Evolutionary conservation across 164 flowering plant species (phyloP).

Genomic region (Nelumbo lutea): DNA sequence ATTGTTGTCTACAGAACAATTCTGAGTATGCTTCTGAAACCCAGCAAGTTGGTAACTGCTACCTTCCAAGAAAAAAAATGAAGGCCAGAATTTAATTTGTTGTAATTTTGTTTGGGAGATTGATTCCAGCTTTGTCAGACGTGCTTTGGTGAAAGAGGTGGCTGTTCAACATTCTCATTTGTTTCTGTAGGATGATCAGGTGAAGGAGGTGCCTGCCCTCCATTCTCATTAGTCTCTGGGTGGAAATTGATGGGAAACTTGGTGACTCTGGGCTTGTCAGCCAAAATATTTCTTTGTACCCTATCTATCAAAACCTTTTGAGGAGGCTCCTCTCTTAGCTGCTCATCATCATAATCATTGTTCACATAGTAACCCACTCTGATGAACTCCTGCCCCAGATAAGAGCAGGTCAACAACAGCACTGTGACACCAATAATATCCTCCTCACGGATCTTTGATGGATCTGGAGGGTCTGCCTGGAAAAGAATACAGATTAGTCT

Average conservation of each 20-base stretch:
- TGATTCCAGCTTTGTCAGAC: conserved; percentile 18
- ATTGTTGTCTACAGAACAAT: neutral
- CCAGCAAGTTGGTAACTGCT: too few relatives aligned
- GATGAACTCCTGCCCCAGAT: conserved; percentile 87
- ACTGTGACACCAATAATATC: conserved; percentile 99
- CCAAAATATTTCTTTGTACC: conserved; percentile 83
- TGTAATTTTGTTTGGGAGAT: neutral
- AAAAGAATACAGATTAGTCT: conserved; percentile 7
- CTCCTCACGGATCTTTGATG: conserved; percentile 89
- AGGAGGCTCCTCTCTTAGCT: conserved; percentile 93
- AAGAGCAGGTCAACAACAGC: conserved; percentile 87
- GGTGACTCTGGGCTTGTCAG: conserved; percentile 98
- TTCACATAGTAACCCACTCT: conserved; percentile 96
- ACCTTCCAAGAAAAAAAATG: neutral
- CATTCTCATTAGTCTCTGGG: conserved; percentile 66
- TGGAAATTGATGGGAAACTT: conserved; percentile 94
- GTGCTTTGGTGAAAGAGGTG: conserved; percentile 25
- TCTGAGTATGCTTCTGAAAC: neutral
- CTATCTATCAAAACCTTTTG: conserved; percentile 73
- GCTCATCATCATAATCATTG: conserved; percentile 94
- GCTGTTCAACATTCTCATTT: conserved; percentile 32
- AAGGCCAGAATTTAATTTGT: neutral
- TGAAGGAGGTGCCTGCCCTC: conserved; percentile 33
- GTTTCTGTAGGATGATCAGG: conserved; percentile 37
- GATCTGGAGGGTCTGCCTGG: conserved; percentile 94